Percentiles rank a stretch among this genome's conserved stretches.
phyloP scores from a whole-genome alignment of 192 early-diverging fungal genomes.

The Rhizophagus clarus region DNA sequence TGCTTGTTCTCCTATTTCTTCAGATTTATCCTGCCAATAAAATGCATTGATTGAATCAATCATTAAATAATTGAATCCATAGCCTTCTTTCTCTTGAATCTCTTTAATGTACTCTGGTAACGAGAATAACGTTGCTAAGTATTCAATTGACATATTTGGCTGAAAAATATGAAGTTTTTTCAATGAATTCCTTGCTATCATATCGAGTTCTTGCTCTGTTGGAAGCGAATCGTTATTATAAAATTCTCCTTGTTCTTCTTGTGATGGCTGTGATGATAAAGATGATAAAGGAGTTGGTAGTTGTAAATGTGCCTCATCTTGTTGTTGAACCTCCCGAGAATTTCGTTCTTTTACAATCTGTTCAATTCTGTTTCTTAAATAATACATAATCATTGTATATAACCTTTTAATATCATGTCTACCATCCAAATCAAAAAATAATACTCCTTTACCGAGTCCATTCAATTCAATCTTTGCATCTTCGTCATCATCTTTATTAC shows the following conservation, averaged over 20 bases:
- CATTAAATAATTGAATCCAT: constrained; percentile 28
- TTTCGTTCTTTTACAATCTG: constrained; percentile 1
- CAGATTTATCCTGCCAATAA: constrained; percentile 32
- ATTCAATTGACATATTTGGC: not conserved
- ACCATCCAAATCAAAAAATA: constrained; percentile 32
- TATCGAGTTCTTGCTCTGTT: constrained; percentile 19
- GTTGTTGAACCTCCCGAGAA: not conserved
- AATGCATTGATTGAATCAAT: constrained; percentile 28
- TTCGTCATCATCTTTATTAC: not conserved
- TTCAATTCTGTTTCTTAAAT: constrained; percentile 9
- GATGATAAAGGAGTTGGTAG: constrained; percentile 3
- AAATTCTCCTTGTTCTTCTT: not conserved
- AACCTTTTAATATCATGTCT: constrained; percentile 17
- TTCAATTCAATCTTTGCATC: not conserved
- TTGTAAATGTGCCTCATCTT: not conserved
- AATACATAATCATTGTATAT: constrained; percentile 7
- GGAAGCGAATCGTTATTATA: constrained; percentile 4
- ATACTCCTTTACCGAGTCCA: constrained; percentile 24
- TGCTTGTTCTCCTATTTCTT: not conserved
- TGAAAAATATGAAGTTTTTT: constrained; percentile 25
- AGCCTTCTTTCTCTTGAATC: not conserved
- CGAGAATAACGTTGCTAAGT: constrained; percentile 23
- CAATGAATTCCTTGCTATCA: constrained; percentile 1
- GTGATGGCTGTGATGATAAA: not conserved
- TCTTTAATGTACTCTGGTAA: constrained; percentile 21